Evolutionary conservation across 2,329 filamentous ascomycete genomes (phyloP).

Genomic region (Sporothrix mexicana): DNA sequence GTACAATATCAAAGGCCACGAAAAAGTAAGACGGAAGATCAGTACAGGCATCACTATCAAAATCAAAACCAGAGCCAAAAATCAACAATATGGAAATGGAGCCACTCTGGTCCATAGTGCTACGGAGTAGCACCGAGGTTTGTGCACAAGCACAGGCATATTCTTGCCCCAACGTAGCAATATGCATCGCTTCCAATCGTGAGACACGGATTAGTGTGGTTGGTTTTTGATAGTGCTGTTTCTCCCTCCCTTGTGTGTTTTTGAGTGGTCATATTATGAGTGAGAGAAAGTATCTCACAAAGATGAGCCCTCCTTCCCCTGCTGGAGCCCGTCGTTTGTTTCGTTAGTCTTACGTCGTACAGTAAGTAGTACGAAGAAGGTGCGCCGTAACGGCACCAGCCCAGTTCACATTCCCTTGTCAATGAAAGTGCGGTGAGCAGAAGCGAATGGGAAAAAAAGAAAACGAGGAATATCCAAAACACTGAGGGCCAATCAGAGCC

Average conservation of each 20-base stretch:
- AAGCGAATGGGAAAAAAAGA: not conserved
- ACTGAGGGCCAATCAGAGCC: slow-evolving; percentile 8
- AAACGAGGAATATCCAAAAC: not conserved
- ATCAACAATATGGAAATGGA: not conserved
- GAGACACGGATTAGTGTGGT: slow-evolving; percentile 26
- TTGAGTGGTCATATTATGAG: not conserved
- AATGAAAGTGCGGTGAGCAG: slow-evolving; percentile 26
- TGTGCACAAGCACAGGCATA: not conserved
- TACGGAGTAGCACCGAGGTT: slow-evolving; percentile 13
- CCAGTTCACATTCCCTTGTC: slow-evolving; percentile 20
- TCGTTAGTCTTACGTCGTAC: slow-evolving; percentile 26
- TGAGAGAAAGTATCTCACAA: not conserved
- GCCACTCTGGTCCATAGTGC: not conserved
- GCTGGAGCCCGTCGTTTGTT: slow-evolving; percentile 24
- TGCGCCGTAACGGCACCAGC: slow-evolving; percentile 1
- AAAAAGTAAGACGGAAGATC: slow-evolving; percentile 13
- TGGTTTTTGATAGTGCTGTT: slow-evolving; percentile 19
- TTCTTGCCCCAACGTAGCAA: slow-evolving; percentile 1
- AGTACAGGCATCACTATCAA: not conserved
- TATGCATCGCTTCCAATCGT: slow-evolving; percentile 29
- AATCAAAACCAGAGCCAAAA: not conserved
- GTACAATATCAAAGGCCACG: not conserved
- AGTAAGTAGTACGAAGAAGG: slow-evolving; percentile 25
- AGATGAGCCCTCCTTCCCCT: not conserved
- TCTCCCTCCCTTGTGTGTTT: not conserved